Conservation (phyloP, 805 yeast genomes). For the Scheffersomyces ergatensis region DNA sequence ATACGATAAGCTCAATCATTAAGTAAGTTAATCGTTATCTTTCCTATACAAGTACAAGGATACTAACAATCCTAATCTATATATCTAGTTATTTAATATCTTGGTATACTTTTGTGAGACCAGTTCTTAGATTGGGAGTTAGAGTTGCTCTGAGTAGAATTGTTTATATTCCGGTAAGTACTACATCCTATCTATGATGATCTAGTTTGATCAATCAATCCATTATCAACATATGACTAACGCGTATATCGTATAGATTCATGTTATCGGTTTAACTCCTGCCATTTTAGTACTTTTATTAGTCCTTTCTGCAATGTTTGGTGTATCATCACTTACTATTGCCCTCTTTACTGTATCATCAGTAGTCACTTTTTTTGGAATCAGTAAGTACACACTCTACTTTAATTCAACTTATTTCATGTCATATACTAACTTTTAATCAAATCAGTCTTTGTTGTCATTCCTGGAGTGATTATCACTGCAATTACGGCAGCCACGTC, state of each 20-base stretch:
- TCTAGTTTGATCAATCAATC: too few species aligned
- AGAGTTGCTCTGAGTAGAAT: background rate
- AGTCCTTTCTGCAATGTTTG: slow-evolving; percentile 2
- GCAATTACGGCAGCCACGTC: background rate
- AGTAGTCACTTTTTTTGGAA: background rate
- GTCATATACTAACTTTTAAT: background rate
- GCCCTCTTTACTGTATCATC: background rate
- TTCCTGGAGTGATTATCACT: background rate
- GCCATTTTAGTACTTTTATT: background rate
- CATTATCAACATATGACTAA: too few species aligned
- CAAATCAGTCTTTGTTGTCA: background rate
- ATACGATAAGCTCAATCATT: background rate
- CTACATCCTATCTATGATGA: too few species aligned
- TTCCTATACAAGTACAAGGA: too few species aligned
- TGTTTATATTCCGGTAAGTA: background rate
- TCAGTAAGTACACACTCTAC: slow-evolving; percentile 1
- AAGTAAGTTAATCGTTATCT: too few species aligned
- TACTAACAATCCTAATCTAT: too few species aligned
- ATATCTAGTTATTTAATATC: background rate
- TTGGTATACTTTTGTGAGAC: background rate
- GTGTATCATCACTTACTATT: slow-evolving; percentile 1
- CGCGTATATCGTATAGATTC: background rate
- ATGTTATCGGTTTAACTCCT: background rate
- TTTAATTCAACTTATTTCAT: background rate
- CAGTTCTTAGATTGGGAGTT: background rate